phyloP scores from a whole-genome alignment of 495 filamentous ascomycete species.

The Aspergillus nidulans region DNA sequence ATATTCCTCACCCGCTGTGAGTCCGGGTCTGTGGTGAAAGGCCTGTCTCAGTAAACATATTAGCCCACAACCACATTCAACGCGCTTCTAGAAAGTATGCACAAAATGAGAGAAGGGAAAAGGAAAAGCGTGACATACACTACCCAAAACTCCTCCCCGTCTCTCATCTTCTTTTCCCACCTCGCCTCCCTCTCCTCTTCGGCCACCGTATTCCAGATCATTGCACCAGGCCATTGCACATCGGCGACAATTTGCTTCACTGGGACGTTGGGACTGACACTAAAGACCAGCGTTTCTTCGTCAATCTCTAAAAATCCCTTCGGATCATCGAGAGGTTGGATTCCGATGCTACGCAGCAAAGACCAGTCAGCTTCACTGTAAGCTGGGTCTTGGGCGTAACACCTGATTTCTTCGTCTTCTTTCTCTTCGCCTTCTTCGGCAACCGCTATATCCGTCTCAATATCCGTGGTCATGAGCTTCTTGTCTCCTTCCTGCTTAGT shows the following conservation, averaged over 20 bases:
- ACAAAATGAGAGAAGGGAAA: neutral
- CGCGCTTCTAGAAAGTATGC: neutral
- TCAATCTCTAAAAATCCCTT: slow-evolving; percentile 31
- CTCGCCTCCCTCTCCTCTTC: slow-evolving; percentile 9
- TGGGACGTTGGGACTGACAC: slow-evolving; percentile 29
- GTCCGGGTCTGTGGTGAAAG: slow-evolving; percentile 24
- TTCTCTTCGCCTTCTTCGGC: neutral
- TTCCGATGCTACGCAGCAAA: slow-evolving; percentile 18
- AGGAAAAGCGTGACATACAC: slow-evolving; percentile 12
- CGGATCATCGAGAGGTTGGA: slow-evolving; percentile 25
- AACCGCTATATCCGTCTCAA: neutral
- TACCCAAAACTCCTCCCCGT: slow-evolving; percentile 19
- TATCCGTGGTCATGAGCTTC: neutral
- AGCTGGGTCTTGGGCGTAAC: slow-evolving; percentile 29
- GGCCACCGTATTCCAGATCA: slow-evolving; percentile 32
- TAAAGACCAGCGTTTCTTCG: slow-evolving; percentile 25
- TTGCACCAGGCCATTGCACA: slow-evolving; percentile 25
- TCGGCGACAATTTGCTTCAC: slow-evolving; percentile 35
- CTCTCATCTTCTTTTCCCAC: slow-evolving; percentile 13
- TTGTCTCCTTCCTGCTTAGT: neutral
- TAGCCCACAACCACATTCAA: neutral
- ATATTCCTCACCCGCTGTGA: slow-evolving; percentile 18
- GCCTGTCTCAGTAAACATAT: slow-evolving; percentile 1
- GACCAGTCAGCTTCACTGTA: slow-evolving; percentile 20
- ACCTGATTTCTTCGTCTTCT: slow-evolving; percentile 6